Base-by-base conservation (phyloP, 805 yeast genomes). In the Yarrowia sp. region DNA sequence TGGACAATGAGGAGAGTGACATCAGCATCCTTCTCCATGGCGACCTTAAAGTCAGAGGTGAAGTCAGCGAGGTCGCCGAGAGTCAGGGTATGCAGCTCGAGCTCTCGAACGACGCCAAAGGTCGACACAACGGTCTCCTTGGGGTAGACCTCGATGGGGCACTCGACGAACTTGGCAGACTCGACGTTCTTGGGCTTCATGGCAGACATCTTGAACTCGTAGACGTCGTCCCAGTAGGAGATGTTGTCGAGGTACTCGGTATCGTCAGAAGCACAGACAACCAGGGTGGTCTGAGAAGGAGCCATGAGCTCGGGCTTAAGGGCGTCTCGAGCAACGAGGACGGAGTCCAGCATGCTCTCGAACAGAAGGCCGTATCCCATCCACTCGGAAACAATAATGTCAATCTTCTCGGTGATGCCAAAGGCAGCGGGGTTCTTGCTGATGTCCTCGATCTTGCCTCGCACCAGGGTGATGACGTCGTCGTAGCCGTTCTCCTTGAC, bases 271-370 rank as follows among this genome's bases (percentile, higher is more conserved):
- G 94, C 91, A 19, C 97, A 97, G 68, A 91, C 79, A 70, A 85
- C 87, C 81, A 94, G 87, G 24, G 88, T 81, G 65, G 97, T 91
- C 76, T 89, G 89, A 73, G 94, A 97, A 51, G 99, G 99, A 79
- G 93, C 85, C 68, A 94, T 90, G 66, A 93, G 80, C 14, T 99
- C 99, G 56, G 88, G 92, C 69, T 89, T 96, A 69, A 81, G 80
- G 72, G 81, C 84, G 76, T 94, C 99, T 76, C 99, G 84, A 35
- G 99, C 99, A 68, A 84, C 84, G 67, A 94, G 77, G 25, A 94
- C 99, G 22, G 98, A 90, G 75, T 94, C 98, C 74, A 94, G 81
- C 99, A 94, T 94, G 64, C 97, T 89, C 80, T 94, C 99, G 72
- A 92, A 94, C 61, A 96, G 80, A 68, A 96, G 77, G 71, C 94